Evolutionary conservation across 2,329 filamentous ascomycete genomes (phyloP).

Genomic region (Dactylonectria macrodidyma): DNA sequence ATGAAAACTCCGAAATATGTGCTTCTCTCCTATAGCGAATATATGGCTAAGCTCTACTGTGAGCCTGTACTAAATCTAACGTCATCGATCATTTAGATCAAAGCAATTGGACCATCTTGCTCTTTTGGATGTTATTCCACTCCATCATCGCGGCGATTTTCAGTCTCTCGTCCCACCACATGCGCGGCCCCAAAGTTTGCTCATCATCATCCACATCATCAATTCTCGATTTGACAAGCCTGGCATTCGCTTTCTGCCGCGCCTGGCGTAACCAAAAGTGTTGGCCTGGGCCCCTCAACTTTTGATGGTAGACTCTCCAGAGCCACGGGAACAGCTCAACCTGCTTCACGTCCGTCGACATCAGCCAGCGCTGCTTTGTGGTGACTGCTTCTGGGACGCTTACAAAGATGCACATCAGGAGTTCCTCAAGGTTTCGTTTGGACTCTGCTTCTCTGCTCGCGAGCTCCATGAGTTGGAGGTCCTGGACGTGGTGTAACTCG

Average conservation of each 20-base stretch:
- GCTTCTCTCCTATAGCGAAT: too few relatives aligned
- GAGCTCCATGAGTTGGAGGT: not conserved
- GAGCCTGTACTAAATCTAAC: too few relatives aligned
- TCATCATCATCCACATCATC: too few relatives aligned
- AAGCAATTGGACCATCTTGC: too few relatives aligned
- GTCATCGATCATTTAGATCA: too few relatives aligned
- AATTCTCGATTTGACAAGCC: not conserved
- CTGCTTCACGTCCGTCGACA: not conserved
- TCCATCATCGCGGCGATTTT: too few relatives aligned
- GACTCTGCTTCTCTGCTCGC: conserved; percentile 1
- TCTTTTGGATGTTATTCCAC: too few relatives aligned
- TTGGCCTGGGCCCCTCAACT: not conserved
- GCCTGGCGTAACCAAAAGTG: not conserved
- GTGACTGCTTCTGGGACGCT: not conserved
- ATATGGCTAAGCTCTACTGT: too few relatives aligned
- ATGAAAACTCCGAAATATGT: too few relatives aligned
- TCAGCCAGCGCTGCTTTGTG: not conserved
- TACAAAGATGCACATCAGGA: not conserved
- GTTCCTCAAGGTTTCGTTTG: not conserved
- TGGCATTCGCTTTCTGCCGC: not conserved
- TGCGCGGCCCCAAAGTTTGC: not conserved
- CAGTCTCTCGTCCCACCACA: not conserved
- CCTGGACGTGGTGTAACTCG: not conserved
- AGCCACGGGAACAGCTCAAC: not conserved
- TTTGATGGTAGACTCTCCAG: not conserved